Conservation (phyloP, 2,329 filamentous ascomycete genomes). For the Aspergillus pseudonomiae region DNA sequence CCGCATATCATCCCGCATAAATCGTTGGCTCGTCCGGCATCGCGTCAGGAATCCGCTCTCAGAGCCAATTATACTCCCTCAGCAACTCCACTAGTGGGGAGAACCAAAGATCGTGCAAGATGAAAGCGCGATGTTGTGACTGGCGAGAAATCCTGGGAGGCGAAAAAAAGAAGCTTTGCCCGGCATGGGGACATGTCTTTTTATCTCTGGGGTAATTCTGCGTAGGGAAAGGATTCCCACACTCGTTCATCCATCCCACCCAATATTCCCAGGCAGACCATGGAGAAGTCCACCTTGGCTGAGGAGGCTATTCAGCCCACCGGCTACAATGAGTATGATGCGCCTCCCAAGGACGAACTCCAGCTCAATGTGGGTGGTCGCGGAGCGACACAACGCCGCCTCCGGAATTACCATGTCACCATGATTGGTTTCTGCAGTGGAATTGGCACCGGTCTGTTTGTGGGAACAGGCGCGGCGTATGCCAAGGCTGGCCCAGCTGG, state of each 20-base stretch:
- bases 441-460: conserved; percentile 76
- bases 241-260: background rate
- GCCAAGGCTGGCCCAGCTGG: conserved; percentile 74
- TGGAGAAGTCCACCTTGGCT: background rate
- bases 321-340: conserved; percentile 1
- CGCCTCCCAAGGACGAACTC: conserved; percentile 28
- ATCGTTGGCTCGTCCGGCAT: background rate
- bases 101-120: background rate
- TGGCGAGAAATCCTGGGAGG: background rate
- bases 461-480: conserved; percentile 74
- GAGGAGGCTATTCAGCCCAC: background rate
- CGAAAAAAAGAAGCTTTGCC: background rate
- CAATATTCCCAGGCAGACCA: background rate
- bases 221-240: background rate
- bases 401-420: conserved; percentile 37
- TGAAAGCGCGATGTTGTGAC: background rate
- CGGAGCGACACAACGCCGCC: conserved; percentile 36
- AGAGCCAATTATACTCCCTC: background rate
- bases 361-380: conserved; percentile 39
- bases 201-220: background rate
- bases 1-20: background rate
- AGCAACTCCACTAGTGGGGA: background rate
- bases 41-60: background rate
- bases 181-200: background rate
- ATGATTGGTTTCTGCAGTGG: conserved; percentile 39